phyloP scores from a whole-genome alignment of 495 filamentous ascomycete genomes.

The Penicillium parvum region DNA sequence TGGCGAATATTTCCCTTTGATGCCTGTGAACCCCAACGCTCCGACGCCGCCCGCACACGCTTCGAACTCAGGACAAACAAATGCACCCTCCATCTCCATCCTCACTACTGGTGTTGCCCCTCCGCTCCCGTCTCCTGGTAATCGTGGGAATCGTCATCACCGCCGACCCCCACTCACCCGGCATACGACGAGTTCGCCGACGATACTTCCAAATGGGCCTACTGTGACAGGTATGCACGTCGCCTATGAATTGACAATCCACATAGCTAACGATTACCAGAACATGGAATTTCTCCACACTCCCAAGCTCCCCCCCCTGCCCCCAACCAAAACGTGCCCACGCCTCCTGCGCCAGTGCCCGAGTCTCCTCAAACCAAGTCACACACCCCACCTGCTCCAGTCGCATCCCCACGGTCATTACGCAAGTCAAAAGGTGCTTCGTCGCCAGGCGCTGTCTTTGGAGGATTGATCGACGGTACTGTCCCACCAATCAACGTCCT shows the following conservation, averaged over 20 bases:
- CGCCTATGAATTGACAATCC: not conserved
- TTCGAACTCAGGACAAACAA: constrained; percentile 28
- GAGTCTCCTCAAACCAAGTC: constrained; percentile 36
- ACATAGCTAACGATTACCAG: constrained; percentile 24
- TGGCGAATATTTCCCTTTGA: constrained; percentile 87
- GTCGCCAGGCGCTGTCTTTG: constrained; percentile 35
- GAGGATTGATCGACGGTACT: constrained; percentile 71
- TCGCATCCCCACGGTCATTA: constrained; percentile 36
- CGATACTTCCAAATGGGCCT: constrained; percentile 46
- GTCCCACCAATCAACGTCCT: constrained; percentile 97
- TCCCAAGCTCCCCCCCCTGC: constrained; percentile 15
- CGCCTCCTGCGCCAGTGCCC: constrained; percentile 34
- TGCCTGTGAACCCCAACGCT: constrained; percentile 51
- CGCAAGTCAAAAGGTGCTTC: constrained; percentile 45
- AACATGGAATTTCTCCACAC: constrained; percentile 23
- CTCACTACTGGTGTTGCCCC: constrained; percentile 76
- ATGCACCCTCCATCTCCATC: constrained; percentile 64
- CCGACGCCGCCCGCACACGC: constrained; percentile 38
- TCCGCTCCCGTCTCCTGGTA: constrained; percentile 78
- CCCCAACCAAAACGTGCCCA: constrained; percentile 31
- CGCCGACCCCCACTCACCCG: constrained; percentile 48
- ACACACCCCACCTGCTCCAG: constrained; percentile 34
- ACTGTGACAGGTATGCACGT: constrained; percentile 27
- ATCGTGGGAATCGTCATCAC: constrained; percentile 43
- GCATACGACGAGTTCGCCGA: constrained; percentile 80